A percentile compares a stretch with the other conserved stretches of the same genome.
phyloP scores from a whole-genome alignment of 768 basidiomycete species.

The Pulveroboletus sp. region DNA sequence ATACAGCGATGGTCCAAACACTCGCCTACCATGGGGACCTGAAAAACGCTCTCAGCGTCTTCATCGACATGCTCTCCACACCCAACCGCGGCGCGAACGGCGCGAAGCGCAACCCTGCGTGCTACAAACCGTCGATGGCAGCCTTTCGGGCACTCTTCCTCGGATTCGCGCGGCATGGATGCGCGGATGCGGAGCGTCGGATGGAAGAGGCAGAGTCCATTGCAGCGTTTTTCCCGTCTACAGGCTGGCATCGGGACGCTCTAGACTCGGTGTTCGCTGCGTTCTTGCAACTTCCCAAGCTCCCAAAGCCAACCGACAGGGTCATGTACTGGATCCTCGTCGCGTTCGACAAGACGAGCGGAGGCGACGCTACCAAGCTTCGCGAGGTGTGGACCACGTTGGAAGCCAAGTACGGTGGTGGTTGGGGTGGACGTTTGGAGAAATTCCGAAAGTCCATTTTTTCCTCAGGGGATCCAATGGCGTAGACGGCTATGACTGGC shows the following conservation, averaged over 20 bases:
- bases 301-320: constrained; percentile 40
- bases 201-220: neutral
- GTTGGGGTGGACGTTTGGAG: constrained; percentile 42
- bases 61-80: constrained; percentile 63
- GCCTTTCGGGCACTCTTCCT: constrained; percentile 72
- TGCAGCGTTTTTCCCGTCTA: constrained; percentile 9
- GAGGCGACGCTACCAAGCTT: constrained; percentile 44
- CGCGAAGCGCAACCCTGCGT: constrained; percentile 26
- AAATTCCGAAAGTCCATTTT: constrained; percentile 44
- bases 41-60: constrained; percentile 47
- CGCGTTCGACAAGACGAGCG: constrained; percentile 61
- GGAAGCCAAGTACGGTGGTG: constrained; percentile 49
- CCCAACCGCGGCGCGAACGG: constrained; percentile 33
- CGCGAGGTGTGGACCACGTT: constrained; percentile 55
- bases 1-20: constrained; percentile 62
- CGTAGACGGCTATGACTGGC: neutral
- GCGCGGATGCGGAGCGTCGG: constrained; percentile 14
- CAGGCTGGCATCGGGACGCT: constrained; percentile 52
- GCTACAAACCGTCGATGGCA: constrained; percentile 43
- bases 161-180: constrained; percentile 64
- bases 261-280: constrained; percentile 55
- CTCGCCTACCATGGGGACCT: constrained; percentile 73
- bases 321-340: constrained; percentile 64
- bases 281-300: constrained; percentile 56
- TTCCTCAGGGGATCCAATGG: neutral